Evolutionary conservation across 768 basidiomycete genomes (phyloP), one percentile per base, ranked within the genome.

Genomic region (Filobasidium floriforme): DNA sequence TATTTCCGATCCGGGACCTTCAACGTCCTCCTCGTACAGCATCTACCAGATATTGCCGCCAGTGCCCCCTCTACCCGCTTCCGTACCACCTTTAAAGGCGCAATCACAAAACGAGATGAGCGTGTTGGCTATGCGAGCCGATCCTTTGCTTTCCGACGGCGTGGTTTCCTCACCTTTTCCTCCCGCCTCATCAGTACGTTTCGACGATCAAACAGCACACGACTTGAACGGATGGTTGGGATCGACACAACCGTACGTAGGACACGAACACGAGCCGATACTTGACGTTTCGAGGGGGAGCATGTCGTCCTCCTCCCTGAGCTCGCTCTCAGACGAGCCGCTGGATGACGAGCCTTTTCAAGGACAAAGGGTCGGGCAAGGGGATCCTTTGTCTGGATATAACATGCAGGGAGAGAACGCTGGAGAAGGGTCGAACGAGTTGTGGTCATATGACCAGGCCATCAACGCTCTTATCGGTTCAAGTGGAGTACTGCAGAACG

Each of bases 61-160:
- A 57, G 3, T n/a, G 6, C 54, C 29, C 5, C 54, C 54, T 57
- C 54, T 22, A 15, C 54, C 22, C 15, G 24, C 54, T 57, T 24
- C 19, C 54, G 26, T 6, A 57, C 22, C 19, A 15, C 22, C 24
- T 24, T 24, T 57, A 15, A 57, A 32, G 14, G 54, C 18, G 24
- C 4, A 24, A 57, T 57, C 29, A 57, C 18, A 14, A 18, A 15
- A 15, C 15, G 26, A 24, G 26, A 57, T 57, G 54, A 57, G 54
- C 54, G 29, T 57, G 6, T 57, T 57, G 18, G 54, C 54, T 26
- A 57, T 57, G 24, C 22, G 54, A 24, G 54, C 54, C 24, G 54
- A 57, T 57, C 54, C 54, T 57, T 28, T 57, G 54, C 54, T 57
- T 57, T 57, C 54, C 22, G 54, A 57, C 22, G 19, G 54, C 24